Conservation (phyloP, 129 eudicot genomes). For the Logfia minima region DNA sequence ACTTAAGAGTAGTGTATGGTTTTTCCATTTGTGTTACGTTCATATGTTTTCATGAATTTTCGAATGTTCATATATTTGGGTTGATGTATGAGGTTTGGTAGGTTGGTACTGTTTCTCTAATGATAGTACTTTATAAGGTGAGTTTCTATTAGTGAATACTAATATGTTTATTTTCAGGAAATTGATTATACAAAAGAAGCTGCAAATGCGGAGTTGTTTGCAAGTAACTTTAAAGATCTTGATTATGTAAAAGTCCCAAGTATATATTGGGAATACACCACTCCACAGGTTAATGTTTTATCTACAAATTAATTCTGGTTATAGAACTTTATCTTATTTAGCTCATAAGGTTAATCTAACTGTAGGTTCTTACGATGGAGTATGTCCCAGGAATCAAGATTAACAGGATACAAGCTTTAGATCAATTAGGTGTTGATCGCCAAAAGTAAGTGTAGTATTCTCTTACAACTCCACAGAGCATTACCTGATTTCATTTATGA, state of each 20-base stretch:
- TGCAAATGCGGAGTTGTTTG: conserved; percentile 86
- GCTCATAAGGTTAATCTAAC: conserved; percentile 24
- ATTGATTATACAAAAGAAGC: conserved; percentile 98
- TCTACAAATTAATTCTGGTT: neutral
- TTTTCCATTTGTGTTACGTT: neutral
- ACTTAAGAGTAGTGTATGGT: neutral
- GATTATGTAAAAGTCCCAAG: conserved; percentile 92
- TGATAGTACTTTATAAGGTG: neutral
- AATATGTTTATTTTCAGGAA: conserved; percentile 51
- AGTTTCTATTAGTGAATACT: conserved; percentile 11
- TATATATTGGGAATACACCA: conserved; percentile 91
- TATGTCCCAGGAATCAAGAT: conserved; percentile 98
- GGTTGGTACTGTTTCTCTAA: neutral
- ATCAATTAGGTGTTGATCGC: conserved; percentile 96
- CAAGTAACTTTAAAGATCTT: conserved; percentile 72
- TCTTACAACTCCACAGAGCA: conserved; percentile 4
- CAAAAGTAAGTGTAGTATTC: conserved; percentile 50
- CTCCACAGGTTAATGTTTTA: conserved; percentile 78
- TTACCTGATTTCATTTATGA: neutral
- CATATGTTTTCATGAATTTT: neutral
- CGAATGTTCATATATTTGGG: neutral
- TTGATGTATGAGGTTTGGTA: neutral
- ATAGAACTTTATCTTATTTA: neutral
- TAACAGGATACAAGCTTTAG: conserved; percentile 89
- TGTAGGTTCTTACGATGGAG: conserved; percentile 90